Conservation (phyloP, 768 basidiomycete species). For the Podaxis sp. region DNA sequence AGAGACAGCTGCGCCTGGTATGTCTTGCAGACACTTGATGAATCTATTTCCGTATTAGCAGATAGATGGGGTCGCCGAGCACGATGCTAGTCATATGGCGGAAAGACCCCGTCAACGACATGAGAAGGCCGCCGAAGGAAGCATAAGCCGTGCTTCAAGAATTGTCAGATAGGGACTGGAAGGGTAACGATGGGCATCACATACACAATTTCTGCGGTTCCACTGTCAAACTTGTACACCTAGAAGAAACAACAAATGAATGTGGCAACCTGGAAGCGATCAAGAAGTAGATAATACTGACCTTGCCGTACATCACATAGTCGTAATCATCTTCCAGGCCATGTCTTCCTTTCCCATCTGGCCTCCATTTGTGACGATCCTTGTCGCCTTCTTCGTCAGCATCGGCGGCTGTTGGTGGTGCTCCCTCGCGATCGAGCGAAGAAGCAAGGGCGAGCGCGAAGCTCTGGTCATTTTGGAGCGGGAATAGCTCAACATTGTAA, state of each 20-base stretch:
- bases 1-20: neutral
- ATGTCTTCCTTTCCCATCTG: constrained; percentile 76
- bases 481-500: constrained; percentile 91
- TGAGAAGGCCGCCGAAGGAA: constrained; percentile 93
- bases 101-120: constrained; percentile 91
- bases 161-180: constrained; percentile 16
- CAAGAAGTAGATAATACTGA: constrained; percentile 30
- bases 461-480: constrained; percentile 62
- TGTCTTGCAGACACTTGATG: neutral
- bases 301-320: constrained; percentile 99
- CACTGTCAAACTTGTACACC: constrained; percentile 97
- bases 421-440: constrained; percentile 63
- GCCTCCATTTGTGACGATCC: constrained; percentile 80
- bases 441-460: constrained; percentile 88
- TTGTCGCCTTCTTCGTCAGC: constrained; percentile 63
- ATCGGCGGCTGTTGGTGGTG: constrained; percentile 45
- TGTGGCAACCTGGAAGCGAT: neutral
- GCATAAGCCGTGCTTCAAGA: constrained; percentile 83
- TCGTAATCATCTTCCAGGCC: constrained; percentile 95
- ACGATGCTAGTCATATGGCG: constrained; percentile 91
- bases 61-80: constrained; percentile 89
- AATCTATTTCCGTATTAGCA: constrained; percentile 75
- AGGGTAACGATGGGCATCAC: constrained; percentile 26
- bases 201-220: constrained; percentile 81
- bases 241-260: constrained; percentile 28